Base-by-base conservation (phyloP, 148 eudicot species). In the Simmondsia chinensis region DNA sequence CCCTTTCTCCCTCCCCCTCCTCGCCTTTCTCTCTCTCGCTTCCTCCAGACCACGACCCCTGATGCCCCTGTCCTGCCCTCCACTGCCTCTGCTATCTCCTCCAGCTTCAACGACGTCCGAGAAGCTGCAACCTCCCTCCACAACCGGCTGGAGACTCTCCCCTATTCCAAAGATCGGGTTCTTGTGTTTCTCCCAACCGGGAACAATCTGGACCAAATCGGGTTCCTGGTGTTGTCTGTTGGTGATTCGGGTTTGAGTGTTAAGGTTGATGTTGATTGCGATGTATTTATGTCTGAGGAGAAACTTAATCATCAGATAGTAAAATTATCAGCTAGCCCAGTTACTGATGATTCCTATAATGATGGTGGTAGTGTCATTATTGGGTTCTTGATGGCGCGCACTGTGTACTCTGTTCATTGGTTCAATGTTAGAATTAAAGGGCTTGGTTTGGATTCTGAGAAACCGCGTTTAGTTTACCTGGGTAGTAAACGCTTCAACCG, bases 341-440 rank as follows among this genome's bases (percentile, higher is more conserved):
- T 61, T 7, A 39, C 59, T 41, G 9, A 13, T 23, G 15, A 7
- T 38, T 35, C 40, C 9, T 45, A 17, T 23, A 6, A 9, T 31
- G 36, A 6, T 6, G 39, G 20, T 46, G 48, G 13, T 39, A 20
- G n/a, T 48, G 35, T 53, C 29, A 34, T 34, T 25, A 33, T 80
- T 50, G 88, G 83, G 48, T 69, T 46, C 67, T 30, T 80, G 47
- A 33, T 80, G 66, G 68, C 59, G 17, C 66, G 69, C 32, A 72
- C 58, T 20, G 30, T 53, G 58, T 42, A 20, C 12, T 53, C 58
- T 20, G 48, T 40, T 21, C 26, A 42, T 20, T 53, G 58, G 58
- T n/a, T n/a, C n/a, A n/a, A n/a, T n/a, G n/a, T n/a, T n/a, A n/a
- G n/a, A n/a, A n/a, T n/a, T n/a, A n/a, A n/a, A n/a, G n/a, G n/a